A percentile compares a stretch with the other conserved stretches of the same genome.
Evolutionary conservation across 1,284 basidiomycete species (phyloP).

Genomic region (Malassezia slooffiae): DNA sequence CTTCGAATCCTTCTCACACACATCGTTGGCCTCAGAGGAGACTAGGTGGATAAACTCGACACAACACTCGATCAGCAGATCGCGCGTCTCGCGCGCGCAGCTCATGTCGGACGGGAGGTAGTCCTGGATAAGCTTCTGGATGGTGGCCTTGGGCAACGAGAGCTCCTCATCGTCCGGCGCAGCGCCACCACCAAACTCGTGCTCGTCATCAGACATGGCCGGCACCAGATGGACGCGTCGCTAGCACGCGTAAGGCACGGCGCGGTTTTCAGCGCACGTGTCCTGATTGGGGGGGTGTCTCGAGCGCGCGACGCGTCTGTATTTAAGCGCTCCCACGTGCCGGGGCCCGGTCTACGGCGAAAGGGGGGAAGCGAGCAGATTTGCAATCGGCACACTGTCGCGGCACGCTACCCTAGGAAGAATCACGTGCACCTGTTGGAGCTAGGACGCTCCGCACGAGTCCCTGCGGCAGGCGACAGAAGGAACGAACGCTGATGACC

Average conservation of each 20-base stretch:
- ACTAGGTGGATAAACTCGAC: conserved; percentile 98
- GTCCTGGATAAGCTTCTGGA: conserved; percentile 91
- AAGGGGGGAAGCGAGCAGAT: too few relatives aligned
- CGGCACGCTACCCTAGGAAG: too few relatives aligned
- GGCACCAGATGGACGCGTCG: background rate
- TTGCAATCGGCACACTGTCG: too few relatives aligned
- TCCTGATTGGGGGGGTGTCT: too few relatives aligned
- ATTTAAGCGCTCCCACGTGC: too few relatives aligned
- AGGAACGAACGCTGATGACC: too few relatives aligned
- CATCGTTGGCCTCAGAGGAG: conserved; percentile 93
- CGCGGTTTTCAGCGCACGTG: background rate
- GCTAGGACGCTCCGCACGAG: too few relatives aligned
- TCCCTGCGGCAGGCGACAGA: too few relatives aligned
- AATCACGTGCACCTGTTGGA: too few relatives aligned
- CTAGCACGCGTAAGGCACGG: background rate
- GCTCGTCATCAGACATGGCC: conserved; percentile 74
- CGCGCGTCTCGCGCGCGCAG: conserved; percentile 89
- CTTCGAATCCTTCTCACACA: conserved; percentile 95
- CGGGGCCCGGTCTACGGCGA: too few relatives aligned
- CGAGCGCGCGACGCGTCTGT: too few relatives aligned
- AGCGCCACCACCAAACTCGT: conserved; percentile 51
- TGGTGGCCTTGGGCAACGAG: conserved; percentile 88
- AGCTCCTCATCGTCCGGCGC: conserved; percentile 67
- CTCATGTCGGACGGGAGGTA: conserved; percentile 76
- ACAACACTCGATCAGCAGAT: conserved; percentile 93